Conservation (phyloP, 192 early-diverging fungal species). For the Backusella sp. region DNA sequence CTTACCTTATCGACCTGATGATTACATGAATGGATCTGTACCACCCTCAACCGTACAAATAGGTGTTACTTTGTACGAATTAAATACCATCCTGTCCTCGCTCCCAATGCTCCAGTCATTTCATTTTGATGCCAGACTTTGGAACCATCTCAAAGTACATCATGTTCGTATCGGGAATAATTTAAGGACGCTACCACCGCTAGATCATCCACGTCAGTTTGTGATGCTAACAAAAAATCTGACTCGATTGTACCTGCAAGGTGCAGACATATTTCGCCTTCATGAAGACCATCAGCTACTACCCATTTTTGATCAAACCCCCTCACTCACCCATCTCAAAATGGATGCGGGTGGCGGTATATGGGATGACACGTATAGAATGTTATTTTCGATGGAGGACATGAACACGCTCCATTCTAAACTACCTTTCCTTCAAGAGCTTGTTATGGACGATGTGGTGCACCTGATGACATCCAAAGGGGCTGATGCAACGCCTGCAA, state of each 20-base stretch:
- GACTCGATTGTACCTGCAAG: neutral
- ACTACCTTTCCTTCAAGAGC: neutral
- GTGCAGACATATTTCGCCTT: neutral
- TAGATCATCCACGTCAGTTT: slow-evolving; percentile 9
- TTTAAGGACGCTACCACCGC: neutral
- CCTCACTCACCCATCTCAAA: neutral
- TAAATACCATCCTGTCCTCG: neutral
- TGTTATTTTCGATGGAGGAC: neutral
- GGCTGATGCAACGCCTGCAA: neutral
- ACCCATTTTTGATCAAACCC: neutral
- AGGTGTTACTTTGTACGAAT: neutral
- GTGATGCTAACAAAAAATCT: neutral
- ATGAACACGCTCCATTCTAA: neutral
- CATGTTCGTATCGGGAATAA: neutral
- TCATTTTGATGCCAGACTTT: neutral
- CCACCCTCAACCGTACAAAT: neutral
- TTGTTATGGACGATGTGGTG: neutral
- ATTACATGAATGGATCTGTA: neutral
- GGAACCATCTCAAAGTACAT: neutral
- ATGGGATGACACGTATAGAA: neutral
- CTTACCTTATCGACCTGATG: neutral
- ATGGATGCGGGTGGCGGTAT: neutral
- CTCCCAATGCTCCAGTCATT: neutral
- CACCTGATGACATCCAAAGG: neutral
- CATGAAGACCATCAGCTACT: neutral